Evolutionary conservation across 2,329 filamentous ascomycete species (phyloP), one percentile per base, ranked within the genome.

Genomic region (Diplodia sapinea): DNA sequence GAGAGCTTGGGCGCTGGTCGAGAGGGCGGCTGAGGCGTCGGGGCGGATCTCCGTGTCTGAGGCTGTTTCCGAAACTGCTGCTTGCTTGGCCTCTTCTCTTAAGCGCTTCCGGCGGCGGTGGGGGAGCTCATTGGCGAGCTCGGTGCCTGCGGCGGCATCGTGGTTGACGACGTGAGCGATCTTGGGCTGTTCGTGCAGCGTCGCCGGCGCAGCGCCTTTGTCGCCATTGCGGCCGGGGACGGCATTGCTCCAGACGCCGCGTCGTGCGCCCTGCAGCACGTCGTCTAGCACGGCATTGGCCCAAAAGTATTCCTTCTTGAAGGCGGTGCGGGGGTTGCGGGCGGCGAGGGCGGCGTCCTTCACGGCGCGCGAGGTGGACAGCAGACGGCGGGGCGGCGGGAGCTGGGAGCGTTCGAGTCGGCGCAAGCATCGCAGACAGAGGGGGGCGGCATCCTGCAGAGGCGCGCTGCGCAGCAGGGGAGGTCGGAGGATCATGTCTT

Each of bases 11-110:
- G 87, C 88, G 65, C 87, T 77, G 52, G 81, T 82, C 7, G 87
- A 87, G 50, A 90, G 79, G 69, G 83, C 84, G 26, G 87, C 85
- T 0, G 88, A 89, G 15, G 88, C 88, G 78, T 90, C 87, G 20
- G 81, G 85, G 8, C 87, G 73, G 51, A 79, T 79, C 9, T 77
- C 77, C 65, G 78, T 79, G n/a, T 72, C 72, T 20, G 67, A 68
- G 66, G 73, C 73, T 9, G 56, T 5, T 23, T 26, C 2, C 15
- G 23, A 2, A 26, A 3, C 23, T 26, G 64, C 26, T 23, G 50
- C 33, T 4, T 40, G 12, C 61, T 65, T 61, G 13, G 71, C 72
- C 55, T 71, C 66, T 63, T 77, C 73, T 66, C 73, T 71, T 66
- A 74, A 72, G 59, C 70, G 74, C 69, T 76, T 75, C 66, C 75